These are phyloP conservation scores for Erythrophleum ivorense DNA, from an alignment of 331 rosid genomes.

Conservation along the genomic window DNA sequence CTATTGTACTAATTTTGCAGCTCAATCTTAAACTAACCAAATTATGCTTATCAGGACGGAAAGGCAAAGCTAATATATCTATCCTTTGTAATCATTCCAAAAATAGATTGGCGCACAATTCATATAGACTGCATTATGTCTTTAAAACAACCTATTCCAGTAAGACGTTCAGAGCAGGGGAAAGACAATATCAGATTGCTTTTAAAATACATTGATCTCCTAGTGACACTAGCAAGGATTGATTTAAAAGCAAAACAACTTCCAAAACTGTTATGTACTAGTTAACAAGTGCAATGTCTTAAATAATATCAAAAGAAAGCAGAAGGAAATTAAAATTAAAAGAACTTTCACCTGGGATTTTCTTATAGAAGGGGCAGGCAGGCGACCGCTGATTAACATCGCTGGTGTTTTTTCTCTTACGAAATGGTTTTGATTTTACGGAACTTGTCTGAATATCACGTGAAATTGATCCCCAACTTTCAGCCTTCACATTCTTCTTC, in stretches of 20 bases:
- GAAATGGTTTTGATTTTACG: constrained; percentile 27
- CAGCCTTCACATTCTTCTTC: constrained; percentile 44
- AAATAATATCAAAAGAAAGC: neutral
- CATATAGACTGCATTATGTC: neutral
- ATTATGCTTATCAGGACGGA: constrained; percentile 3
- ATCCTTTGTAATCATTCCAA: neutral
- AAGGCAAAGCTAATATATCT: neutral
- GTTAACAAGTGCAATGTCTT: neutral
- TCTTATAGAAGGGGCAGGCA: constrained; percentile 60
- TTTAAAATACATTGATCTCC: neutral
- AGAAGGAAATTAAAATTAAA: neutral
- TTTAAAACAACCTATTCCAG: neutral
- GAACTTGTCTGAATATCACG: constrained; percentile 28
- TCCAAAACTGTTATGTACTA: neutral
- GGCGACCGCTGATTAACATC: constrained; percentile 41
- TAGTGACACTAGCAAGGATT: neutral
- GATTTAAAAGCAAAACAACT: neutral
- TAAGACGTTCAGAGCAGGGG: neutral
- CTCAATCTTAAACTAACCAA: constrained; percentile 7
- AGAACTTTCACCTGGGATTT: constrained; percentile 52
- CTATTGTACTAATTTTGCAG: neutral
- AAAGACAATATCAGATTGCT: neutral
- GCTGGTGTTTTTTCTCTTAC: constrained; percentile 40
- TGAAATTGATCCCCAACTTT: constrained; percentile 42
- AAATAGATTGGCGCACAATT: constrained; percentile 1